These are phyloP conservation scores for Pogostemon cablin DNA, from an alignment of 257 asterid species.

Conservation along the genomic window DNA sequence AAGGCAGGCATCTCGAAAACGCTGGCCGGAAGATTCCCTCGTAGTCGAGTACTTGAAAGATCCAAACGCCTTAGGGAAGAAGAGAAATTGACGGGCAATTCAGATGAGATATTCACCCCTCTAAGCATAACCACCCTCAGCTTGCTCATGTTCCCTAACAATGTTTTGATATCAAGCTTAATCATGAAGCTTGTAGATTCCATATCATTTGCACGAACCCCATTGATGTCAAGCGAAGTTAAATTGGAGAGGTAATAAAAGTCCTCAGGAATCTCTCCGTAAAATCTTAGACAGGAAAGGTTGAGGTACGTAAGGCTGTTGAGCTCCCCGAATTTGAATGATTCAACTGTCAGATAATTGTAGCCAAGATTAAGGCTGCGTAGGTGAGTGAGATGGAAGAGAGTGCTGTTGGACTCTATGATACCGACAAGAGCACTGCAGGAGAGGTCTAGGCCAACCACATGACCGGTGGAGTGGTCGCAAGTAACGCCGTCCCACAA, in stretches of 20 bases:
- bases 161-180: neutral
- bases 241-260: neutral
- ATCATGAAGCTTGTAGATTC: too few species aligned
- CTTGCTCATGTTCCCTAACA: neutral
- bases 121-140: too few species aligned
- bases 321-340: neutral
- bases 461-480: neutral
- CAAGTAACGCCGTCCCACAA: too few species aligned
- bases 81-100: neutral
- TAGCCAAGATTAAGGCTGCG: neutral
- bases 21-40: neutral
- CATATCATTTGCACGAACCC: neutral
- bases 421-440: neutral
- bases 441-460: neutral
- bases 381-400: neutral
- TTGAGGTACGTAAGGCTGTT: neutral
- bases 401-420: neutral
- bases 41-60: neutral
- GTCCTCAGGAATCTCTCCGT: neutral
- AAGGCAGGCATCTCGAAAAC: too few species aligned
- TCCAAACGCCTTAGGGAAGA: neutral
- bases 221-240: neutral
- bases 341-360: neutral
- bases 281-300: neutral
- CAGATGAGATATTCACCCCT: too few species aligned